Evolutionary conservation across 805 yeast genomes (phyloP).

Genomic region (Starmerella potacharoeniae): DNA sequence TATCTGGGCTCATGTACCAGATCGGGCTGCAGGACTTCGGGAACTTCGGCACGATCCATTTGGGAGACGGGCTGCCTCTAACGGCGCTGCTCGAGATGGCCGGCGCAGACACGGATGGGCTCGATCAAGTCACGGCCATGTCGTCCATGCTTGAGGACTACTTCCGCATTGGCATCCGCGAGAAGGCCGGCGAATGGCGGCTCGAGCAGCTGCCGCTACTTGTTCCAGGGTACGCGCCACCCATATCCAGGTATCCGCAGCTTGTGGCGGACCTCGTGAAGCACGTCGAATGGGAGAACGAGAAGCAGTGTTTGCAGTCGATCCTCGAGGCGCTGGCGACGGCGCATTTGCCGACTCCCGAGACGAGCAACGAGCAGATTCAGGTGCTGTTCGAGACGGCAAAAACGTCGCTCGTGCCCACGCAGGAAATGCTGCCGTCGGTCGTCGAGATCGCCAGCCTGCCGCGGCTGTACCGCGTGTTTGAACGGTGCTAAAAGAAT

Average conservation of each 20-base stretch:
- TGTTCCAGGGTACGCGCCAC: conserved; percentile 51
- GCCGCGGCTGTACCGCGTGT: conserved; percentile 83
- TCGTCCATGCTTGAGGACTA: conserved; percentile 73
- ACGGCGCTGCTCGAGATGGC: conserved; percentile 30
- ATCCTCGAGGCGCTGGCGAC: conserved; percentile 58
- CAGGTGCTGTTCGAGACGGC: conserved; percentile 50
- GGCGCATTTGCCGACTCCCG: conserved; percentile 50
- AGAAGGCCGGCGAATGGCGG: conserved; percentile 26
- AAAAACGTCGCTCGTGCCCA: conserved; percentile 53
- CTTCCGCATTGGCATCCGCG: conserved; percentile 42
- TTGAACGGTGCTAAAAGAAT: conserved; percentile 62
- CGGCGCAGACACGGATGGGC: conserved; percentile 6
- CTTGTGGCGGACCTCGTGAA: conserved; percentile 54
- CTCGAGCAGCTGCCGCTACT: conserved; percentile 57
- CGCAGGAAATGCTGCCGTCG: conserved; percentile 39
- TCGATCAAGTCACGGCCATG: conserved; percentile 37
- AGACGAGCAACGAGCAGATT: conserved; percentile 27
- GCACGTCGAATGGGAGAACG: conserved; percentile 54
- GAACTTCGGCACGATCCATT: conserved; percentile 56
- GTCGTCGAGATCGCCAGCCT: conserved; percentile 79
- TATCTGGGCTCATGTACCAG: conserved; percentile 68
- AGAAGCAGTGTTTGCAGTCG: conserved; percentile 54
- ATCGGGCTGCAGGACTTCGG: conserved; percentile 64
- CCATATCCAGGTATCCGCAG: conserved; percentile 49
- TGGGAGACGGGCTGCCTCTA: conserved; percentile 31